These are phyloP conservation scores for Debaryomyces sp. DNA, from an alignment of 1,139 yeast genomes.

Conservation along the genomic window DNA sequence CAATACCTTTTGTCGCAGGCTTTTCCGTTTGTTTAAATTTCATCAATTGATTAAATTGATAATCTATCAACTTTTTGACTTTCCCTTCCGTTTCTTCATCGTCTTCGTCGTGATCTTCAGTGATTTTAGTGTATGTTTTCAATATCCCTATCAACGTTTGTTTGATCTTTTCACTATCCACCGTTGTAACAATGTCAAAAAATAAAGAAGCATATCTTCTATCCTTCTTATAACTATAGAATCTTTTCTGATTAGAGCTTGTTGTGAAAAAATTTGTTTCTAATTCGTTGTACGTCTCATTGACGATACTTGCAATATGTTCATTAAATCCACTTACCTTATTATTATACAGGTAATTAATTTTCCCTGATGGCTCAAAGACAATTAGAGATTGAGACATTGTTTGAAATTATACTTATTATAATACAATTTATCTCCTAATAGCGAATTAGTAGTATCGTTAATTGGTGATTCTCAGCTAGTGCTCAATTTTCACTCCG, in stretches of 20 bases:
- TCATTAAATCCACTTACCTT: constrained; percentile 47
- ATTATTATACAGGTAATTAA: constrained; percentile 40
- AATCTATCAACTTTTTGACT: constrained; percentile 39
- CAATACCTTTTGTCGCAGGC: constrained; percentile 9
- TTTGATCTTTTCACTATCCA: constrained; percentile 44
- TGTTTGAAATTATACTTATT: background rate
- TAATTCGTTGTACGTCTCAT: constrained; percentile 35
- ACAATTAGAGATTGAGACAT: constrained; percentile 41
- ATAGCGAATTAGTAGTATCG: background rate
- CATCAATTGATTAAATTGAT: constrained; percentile 42
- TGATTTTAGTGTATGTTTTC: constrained; percentile 35
- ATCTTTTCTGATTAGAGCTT: constrained; percentile 37
- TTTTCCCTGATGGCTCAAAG: constrained; percentile 40
- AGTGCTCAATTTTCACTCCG: background rate
- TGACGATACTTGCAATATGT: constrained; percentile 38
- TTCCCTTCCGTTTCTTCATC: constrained; percentile 21
- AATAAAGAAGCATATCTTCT: constrained; percentile 40
- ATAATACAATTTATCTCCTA: background rate
- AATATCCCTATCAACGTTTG: constrained; percentile 37
- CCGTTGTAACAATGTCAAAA: constrained; percentile 43
- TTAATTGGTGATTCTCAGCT: background rate
- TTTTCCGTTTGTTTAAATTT: constrained; percentile 26
- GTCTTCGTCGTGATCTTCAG: constrained; percentile 28
- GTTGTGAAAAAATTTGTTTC: constrained; percentile 39
- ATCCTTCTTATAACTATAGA: constrained; percentile 35